phyloP scores from a whole-genome alignment of 2,329 filamentous ascomycete genomes.

The Fusarium tjaetaba region DNA sequence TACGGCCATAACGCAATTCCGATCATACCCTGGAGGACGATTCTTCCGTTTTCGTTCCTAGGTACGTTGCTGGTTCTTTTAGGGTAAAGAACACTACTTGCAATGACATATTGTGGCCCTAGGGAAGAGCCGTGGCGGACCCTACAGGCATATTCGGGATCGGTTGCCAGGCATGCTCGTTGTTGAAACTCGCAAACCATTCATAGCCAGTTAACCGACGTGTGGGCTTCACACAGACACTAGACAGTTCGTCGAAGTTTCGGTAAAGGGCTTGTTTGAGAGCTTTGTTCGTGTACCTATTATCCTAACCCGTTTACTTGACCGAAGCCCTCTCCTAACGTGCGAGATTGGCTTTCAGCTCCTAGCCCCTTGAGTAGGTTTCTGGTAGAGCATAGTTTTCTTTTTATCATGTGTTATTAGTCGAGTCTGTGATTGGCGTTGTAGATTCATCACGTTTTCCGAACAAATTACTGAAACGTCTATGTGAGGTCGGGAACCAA shows the following conservation, averaged over 20 bases:
- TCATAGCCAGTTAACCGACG: not conserved
- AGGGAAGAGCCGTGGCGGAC: conserved; percentile 5
- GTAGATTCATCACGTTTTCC: not conserved
- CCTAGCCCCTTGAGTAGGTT: not conserved
- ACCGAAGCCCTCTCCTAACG: conserved; percentile 15
- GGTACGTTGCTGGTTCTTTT: not conserved
- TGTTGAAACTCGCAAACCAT: conserved; percentile 1
- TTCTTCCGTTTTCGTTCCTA: conserved; percentile 48
- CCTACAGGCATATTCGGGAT: not conserved
- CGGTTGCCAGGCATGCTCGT: not conserved
- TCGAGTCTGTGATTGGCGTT: conserved; percentile 9
- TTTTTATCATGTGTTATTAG: conserved; percentile 8
- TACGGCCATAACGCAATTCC: conserved; percentile 74
- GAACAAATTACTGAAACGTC: not conserved
- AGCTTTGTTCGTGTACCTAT: not conserved
- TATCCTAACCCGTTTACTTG: conserved; percentile 14
- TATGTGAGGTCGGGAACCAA: not conserved
- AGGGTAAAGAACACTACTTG: conserved; percentile 11
- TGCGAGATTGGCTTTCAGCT: not conserved
- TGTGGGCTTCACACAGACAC: not conserved
- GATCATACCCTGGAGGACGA: conserved; percentile 82
- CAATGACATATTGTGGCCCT: not conserved
- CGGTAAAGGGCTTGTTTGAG: not conserved
- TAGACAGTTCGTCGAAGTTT: not conserved
- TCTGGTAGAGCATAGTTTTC: not conserved